These are phyloP conservation scores for Hyaloscypha variabilis DNA, from an alignment of 495 filamentous ascomycete species.

Conservation along the genomic window DNA sequence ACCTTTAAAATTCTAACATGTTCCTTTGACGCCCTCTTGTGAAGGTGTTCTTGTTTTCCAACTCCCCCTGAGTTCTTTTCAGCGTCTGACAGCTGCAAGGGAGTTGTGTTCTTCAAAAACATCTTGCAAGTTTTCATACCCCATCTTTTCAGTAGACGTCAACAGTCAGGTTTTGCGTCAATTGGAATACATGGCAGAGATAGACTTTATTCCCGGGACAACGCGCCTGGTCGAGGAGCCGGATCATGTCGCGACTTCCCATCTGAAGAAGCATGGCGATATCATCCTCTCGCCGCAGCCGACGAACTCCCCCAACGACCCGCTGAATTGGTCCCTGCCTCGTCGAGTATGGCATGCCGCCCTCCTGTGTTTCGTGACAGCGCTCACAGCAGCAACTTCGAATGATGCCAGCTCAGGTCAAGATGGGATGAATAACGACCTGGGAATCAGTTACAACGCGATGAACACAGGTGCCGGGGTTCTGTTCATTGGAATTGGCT, in stretches of 20 bases:
- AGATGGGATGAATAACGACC: slow-evolving; percentile 18
- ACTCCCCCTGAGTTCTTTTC: not conserved
- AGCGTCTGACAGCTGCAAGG: not conserved
- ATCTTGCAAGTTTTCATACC: no score
- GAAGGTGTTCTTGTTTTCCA: not conserved
- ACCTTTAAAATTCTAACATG: not conserved
- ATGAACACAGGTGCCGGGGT: slow-evolving; percentile 24
- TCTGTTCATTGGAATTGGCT: slow-evolving; percentile 21
- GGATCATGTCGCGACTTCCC: slow-evolving; percentile 5
- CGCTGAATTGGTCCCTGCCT: slow-evolving; percentile 30
- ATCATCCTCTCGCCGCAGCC: slow-evolving; percentile 40
- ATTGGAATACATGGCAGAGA: slow-evolving; percentile 1
- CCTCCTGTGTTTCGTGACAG: slow-evolving; percentile 20
- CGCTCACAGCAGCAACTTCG: slow-evolving; percentile 17
- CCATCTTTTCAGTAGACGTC: not conserved
- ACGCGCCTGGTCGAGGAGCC: slow-evolving; percentile 10
- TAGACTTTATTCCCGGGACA: slow-evolving; percentile 21
- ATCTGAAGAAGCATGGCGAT: slow-evolving; percentile 26
- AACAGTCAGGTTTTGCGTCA: not conserved
- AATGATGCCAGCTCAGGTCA: slow-evolving; percentile 21
- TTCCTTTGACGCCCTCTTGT: not conserved
- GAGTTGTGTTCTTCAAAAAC: not conserved
- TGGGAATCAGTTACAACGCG: slow-evolving; percentile 9
- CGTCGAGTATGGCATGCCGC: slow-evolving; percentile 40
- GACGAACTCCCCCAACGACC: slow-evolving; percentile 22